Conservation (phyloP, 176 grass and related monocot genomes). For the Hordeum vulgare region DNA sequence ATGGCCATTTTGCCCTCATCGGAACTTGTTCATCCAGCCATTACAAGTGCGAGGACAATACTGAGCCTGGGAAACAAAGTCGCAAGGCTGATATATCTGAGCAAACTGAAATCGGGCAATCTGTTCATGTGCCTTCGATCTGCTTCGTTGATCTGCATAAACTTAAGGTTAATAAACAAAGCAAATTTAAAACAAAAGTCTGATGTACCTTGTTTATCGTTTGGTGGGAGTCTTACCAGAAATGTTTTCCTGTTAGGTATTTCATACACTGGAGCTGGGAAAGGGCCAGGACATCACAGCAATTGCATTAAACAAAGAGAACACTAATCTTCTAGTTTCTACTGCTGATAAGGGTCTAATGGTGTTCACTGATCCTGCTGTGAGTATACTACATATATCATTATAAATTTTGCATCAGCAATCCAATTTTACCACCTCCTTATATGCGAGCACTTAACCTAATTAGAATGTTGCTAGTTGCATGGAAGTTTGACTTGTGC, state of each 20-base stretch:
- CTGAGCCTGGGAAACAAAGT: constrained; percentile 11
- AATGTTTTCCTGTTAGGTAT: constrained; percentile 47
- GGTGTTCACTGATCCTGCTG: constrained; percentile 88
- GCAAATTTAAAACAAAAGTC: not conserved
- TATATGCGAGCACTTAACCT: not conserved
- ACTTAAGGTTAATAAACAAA: constrained; percentile 63
- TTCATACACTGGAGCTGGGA: constrained; percentile 57
- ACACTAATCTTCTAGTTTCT: constrained; percentile 90
- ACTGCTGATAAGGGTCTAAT: constrained; percentile 84
- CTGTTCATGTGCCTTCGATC: constrained; percentile 77
- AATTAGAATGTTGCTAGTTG: constrained; percentile 5
- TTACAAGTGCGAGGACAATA: constrained; percentile 33
- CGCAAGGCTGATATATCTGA: constrained; percentile 16
- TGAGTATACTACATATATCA: constrained; percentile 38
- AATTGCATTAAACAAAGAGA: constrained; percentile 87
- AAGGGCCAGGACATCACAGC: constrained; percentile 71
- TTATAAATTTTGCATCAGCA: not conserved
- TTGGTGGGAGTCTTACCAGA: constrained; percentile 12
- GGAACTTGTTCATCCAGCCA: constrained; percentile 47
- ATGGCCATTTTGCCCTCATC: constrained; percentile 79
- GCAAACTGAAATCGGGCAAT: constrained; percentile 28
- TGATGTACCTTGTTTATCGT: constrained; percentile 1
- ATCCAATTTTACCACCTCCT: not conserved
- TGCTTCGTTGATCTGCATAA: constrained; percentile 89
- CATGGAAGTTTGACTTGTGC: not conserved